Evolutionary conservation across 2,329 filamentous ascomycete species (phyloP).

Genomic region (Talaromyces sp.): DNA sequence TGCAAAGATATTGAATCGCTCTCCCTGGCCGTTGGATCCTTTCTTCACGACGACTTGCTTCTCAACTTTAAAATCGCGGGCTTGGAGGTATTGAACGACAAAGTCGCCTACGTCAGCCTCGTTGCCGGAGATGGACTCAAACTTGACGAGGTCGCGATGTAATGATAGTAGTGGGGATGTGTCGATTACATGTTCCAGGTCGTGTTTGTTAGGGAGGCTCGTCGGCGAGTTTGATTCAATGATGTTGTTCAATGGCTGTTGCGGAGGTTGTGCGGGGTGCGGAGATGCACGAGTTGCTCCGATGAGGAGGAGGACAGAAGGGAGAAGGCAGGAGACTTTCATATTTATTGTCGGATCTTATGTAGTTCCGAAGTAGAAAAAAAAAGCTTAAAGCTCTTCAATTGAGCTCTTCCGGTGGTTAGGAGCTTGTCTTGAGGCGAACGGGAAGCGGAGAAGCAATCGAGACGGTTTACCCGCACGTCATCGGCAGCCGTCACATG

Average conservation of each 20-base stretch:
- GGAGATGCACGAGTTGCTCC: slow-evolving; percentile 7
- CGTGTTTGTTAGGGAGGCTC: slow-evolving; percentile 5
- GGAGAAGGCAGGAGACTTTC: slow-evolving; percentile 1
- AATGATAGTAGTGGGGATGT: slow-evolving; percentile 60
- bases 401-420: not conserved
- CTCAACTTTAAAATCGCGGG: slow-evolving; percentile 60
- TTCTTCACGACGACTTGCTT: slow-evolving; percentile 46
- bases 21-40: slow-evolving; percentile 21
- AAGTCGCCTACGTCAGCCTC: slow-evolving; percentile 68
- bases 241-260: slow-evolving; percentile 3
- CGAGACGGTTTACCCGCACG: not conserved
- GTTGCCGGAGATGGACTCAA: slow-evolving; percentile 66
- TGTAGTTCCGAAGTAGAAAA: not conserved
- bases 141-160: slow-evolving; percentile 71
- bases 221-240: not conserved
- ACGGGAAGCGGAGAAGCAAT: not conserved
- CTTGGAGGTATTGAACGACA: slow-evolving; percentile 63
- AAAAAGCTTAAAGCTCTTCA: not conserved
- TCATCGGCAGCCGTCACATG: not conserved
- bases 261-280: slow-evolving; percentile 13
- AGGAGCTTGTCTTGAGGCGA: not conserved
- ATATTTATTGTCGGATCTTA: not conserved
- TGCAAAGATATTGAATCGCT: slow-evolving; percentile 74
- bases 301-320: slow-evolving; percentile 5
- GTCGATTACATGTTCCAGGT: slow-evolving; percentile 37